Evolutionary conservation across 352 stramenopile species (phyloP), one percentile per base, ranked within the genome.

Genomic region (Elongisporangium anandrum): DNA sequence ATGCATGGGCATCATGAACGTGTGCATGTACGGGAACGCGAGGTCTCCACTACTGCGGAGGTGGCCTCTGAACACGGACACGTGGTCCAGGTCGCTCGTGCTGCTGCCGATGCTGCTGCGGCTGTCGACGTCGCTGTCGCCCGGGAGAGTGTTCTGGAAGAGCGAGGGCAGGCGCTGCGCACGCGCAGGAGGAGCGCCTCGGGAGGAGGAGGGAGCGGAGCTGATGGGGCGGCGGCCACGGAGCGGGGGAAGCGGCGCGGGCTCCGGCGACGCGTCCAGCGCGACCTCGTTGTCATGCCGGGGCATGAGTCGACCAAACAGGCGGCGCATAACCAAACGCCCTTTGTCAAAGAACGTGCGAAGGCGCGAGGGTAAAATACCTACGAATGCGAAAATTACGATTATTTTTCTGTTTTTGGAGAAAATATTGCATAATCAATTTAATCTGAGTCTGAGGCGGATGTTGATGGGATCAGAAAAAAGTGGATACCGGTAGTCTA

Each of bases 1-100:
- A 41, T 15, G 29, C 29, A 41, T 15, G 29, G 29, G 29, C 29
- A 41, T 41, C 29, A 41, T 41, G 29, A 41, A 41, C 29, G 29
- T 41, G 41, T 61, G 29, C 19, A 61, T 26, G 8, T 24, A 10
- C 21, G 56, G 54, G 19, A 61, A 49, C 54, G 54, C 20, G 56
- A 54, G 26, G 15, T 61, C 29, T 29, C 55, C 56, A 22, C 50
- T 10, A 34, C 47, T 54, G 49, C 39, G 19, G 48, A 38, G 49
- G 48, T 19, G 23, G 54, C n/a, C 48, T 15, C 53, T 8, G 53
- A 41, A 41, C 29, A 41, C 29, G 29, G 29, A 41, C 29, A 57
- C 26, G 3, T 9, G 45, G 19, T 16, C 45, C 23, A 34, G 15
- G 5, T 34, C 23, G 41, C 20, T 26, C 20, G 29, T 41, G 17